Percentiles rank a stretch among this genome's conserved stretches.
Evolutionary conservation across 768 basidiomycete species (phyloP).

Genomic region (Psilocybe subaeruginosa): DNA sequence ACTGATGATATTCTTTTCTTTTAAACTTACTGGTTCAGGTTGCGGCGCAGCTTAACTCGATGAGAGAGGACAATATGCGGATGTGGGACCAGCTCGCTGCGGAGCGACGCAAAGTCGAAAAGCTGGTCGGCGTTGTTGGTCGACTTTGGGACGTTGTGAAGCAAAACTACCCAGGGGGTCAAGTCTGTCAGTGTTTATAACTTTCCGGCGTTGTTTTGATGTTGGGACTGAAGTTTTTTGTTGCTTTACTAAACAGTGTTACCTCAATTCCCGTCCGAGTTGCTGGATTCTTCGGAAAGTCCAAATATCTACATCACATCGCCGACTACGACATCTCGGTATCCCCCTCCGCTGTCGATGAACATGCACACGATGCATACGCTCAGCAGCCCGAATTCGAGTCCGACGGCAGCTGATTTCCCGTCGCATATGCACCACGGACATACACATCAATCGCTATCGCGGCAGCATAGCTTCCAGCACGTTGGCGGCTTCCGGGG

Average conservation of each 20-base stretch:
- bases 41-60: slow-evolving; percentile 63
- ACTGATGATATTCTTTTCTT: slow-evolving; percentile 16
- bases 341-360: slow-evolving; percentile 47
- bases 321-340: slow-evolving; percentile 49
- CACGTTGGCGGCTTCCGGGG: slow-evolving; percentile 39
- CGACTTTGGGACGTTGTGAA: slow-evolving; percentile 65
- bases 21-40: slow-evolving; percentile 37
- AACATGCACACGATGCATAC: slow-evolving; percentile 50
- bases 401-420: slow-evolving; percentile 55
- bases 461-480: slow-evolving; percentile 65
- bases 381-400: slow-evolving; percentile 51
- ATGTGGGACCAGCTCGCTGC: slow-evolving; percentile 57
- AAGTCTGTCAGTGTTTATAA: slow-evolving; percentile 40
- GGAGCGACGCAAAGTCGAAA: slow-evolving; percentile 66
- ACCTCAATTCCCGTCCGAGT: slow-evolving; percentile 51
- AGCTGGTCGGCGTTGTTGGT: slow-evolving; percentile 59
- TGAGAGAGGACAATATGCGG: slow-evolving; percentile 73
- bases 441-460: slow-evolving; percentile 46
- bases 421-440: slow-evolving; percentile 33
- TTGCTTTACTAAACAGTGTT: slow-evolving; percentile 29
- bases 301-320: slow-evolving; percentile 80
- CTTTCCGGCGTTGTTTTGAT: background rate
- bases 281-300: slow-evolving; percentile 53
- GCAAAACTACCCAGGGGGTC: slow-evolving; percentile 52
- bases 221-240: background rate